Evolutionary conservation across 805 yeast species (phyloP).

Genomic region (Candida endomychidarum): DNA sequence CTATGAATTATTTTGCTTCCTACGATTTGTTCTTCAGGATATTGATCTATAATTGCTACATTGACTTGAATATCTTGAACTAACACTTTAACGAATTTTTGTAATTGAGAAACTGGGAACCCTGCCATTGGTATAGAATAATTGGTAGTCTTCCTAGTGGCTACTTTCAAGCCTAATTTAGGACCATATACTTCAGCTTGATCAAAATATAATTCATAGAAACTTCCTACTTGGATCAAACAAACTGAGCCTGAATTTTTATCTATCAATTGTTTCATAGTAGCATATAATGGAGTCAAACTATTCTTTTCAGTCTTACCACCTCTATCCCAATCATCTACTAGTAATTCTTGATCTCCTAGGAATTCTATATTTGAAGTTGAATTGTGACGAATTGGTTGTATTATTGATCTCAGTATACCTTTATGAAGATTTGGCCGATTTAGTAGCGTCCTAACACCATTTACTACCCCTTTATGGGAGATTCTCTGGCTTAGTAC

Average conservation of each 20-base stretch:
- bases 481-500: no score
- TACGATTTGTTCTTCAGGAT: conserved; percentile 20
- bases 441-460: neutral
- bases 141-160: conserved; percentile 49
- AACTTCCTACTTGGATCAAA: conserved; percentile 78
- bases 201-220: conserved; percentile 84
- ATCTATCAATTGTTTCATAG: conserved; percentile 31
- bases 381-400: neutral
- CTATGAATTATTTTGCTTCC: conserved; percentile 51
- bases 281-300: conserved; percentile 36
- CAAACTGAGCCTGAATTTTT: conserved; percentile 40
- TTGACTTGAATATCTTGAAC: conserved; percentile 68
- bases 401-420: no score
- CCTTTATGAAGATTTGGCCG: no score
- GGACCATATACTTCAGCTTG: conserved; percentile 79
- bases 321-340: conserved; percentile 38
- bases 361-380: neutral
- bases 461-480: neutral
- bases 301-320: conserved; percentile 31
- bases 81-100: conserved; percentile 68
- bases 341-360: conserved; percentile 5
- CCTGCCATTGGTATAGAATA: conserved; percentile 78
- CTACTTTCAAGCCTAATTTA: conserved; percentile 67
- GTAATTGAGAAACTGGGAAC: conserved; percentile 72
- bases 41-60: conserved; percentile 84